Evolutionary conservation across 2,329 filamentous ascomycete species (phyloP).

Genomic region (Botrytis cinerea): DNA sequence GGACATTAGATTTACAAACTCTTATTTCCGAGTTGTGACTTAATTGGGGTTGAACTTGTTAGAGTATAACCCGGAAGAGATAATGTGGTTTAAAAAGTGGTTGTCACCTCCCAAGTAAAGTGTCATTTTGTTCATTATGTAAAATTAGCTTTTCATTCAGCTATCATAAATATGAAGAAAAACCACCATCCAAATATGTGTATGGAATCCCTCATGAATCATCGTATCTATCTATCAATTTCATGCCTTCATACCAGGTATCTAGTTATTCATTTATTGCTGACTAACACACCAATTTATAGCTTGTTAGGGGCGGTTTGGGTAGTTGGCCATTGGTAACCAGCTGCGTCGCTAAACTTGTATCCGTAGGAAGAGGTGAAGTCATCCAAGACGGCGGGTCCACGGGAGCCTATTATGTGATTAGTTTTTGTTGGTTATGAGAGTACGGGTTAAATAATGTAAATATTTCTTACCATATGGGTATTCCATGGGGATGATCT

Average conservation of each 20-base stretch:
- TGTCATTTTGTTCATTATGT: neutral
- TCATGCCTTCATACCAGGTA: constrained; percentile 16
- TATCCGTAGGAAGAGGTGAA: constrained; percentile 98
- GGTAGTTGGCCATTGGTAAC: constrained; percentile 91
- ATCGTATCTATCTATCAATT: constrained; percentile 16
- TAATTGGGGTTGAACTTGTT: neutral
- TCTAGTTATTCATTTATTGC: constrained; percentile 8
- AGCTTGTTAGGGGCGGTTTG: constrained; percentile 76
- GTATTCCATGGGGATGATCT: constrained; percentile 99
- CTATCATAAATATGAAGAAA: constrained; percentile 12
- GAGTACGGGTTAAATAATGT: neutral
- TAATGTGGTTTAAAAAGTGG: neutral
- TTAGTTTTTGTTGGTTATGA: neutral
- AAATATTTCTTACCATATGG: constrained; percentile 76
- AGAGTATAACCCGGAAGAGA: neutral
- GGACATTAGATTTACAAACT: neutral
- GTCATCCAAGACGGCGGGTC: constrained; percentile 93
- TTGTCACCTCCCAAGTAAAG: neutral
- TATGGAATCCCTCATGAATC: constrained; percentile 18
- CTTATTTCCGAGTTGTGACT: neutral
- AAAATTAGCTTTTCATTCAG: constrained; percentile 13
- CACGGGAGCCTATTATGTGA: constrained; percentile 74
- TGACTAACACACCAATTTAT: constrained; percentile 53
- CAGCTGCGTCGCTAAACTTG: constrained; percentile 93
- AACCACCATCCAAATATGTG: constrained; percentile 1